phyloP scores from a whole-genome alignment of 345 rosid genomes.

The Acer negundo region DNA sequence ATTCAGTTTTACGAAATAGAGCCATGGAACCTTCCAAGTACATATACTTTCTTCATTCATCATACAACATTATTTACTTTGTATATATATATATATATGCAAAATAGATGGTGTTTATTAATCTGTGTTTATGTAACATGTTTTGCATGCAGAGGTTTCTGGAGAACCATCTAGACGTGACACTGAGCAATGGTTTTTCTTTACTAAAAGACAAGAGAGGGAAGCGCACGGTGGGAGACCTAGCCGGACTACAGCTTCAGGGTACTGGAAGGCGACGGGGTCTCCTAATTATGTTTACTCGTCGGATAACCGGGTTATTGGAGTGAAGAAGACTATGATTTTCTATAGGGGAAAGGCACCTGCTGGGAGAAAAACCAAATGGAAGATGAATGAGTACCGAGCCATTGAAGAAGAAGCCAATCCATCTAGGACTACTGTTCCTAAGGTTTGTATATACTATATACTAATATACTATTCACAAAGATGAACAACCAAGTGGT shows the following conservation, averaged over 20 bases:
- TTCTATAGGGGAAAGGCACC: constrained; percentile 92
- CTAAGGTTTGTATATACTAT: constrained; percentile 38
- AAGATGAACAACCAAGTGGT: background rate
- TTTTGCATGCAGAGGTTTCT: constrained; percentile 52
- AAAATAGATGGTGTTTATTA: constrained; percentile 1
- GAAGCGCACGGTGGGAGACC: constrained; percentile 91
- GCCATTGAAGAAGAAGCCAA: constrained; percentile 56
- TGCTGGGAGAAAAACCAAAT: constrained; percentile 76
- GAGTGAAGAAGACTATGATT: constrained; percentile 89
- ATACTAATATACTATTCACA: no score
- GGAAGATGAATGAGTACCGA: constrained; percentile 96
- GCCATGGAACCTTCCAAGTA: constrained; percentile 84
- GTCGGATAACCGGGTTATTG: constrained; percentile 62
- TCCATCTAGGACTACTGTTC: constrained; percentile 30
- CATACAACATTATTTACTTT: background rate
- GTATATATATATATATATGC: background rate
- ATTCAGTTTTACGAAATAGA: constrained; percentile 56
- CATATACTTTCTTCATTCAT: background rate
- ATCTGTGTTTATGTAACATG: constrained; percentile 12
- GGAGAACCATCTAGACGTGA: constrained; percentile 69
- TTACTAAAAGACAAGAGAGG: constrained; percentile 75
- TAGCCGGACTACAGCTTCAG: constrained; percentile 69
- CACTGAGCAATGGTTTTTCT: constrained; percentile 96
- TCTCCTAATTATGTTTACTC: constrained; percentile 86
- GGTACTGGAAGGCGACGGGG: constrained; percentile 99